Evolutionary conservation across 441 rosid species (phyloP), one percentile per base, ranked within the genome.

Genomic region (Theobroma grandiflorum): DNA sequence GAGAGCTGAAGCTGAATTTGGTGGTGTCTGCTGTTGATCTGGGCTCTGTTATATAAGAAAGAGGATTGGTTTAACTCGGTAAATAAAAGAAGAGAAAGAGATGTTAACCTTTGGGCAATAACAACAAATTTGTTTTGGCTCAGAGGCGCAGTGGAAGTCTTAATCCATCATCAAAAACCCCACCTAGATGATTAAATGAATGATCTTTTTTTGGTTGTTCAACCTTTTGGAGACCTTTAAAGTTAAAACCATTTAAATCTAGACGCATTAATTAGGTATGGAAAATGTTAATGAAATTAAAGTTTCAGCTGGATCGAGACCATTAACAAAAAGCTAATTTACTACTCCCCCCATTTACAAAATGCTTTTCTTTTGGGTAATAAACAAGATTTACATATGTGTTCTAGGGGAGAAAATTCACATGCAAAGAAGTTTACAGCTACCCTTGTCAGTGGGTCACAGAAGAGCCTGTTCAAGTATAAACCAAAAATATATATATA

Each of bases 1-100:
- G 58, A 9, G 35, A 53, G 26, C 2, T n/a, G 52, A 58, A 75
- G 55, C 22, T 31, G 16, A 62, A 2, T n/a, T 6, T 18, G 75
- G 35, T 49, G 1, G 43, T 53, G 40, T 2, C 67, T 76, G 67
- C 69, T 43, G 50, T 26, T 45, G 77, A 40, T 42, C 2, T 65
- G 74, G 50, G 73, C 65, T 78, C n/a, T 43, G 12, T 79, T 87
- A 80, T 83, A 87, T 83, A 79, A 78, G 47, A 42, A 40, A 22
- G 35, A 50, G 74, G 20, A 15, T 4, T 33, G 59, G 8, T 33
- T 33, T 33, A 62, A 37, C 38, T 70, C 42, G 15, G 52, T 69
- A 0, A 47, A 22, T 22, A 70, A 37, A 65, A 18, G 20, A 8
- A 66, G 4, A 12, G 33, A 45, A n/a, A n/a, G 14, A 8, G 16